Conservation (phyloP, 192 early-diverging fungal genomes). For the Gryganskiella cystojenkinii region DNA sequence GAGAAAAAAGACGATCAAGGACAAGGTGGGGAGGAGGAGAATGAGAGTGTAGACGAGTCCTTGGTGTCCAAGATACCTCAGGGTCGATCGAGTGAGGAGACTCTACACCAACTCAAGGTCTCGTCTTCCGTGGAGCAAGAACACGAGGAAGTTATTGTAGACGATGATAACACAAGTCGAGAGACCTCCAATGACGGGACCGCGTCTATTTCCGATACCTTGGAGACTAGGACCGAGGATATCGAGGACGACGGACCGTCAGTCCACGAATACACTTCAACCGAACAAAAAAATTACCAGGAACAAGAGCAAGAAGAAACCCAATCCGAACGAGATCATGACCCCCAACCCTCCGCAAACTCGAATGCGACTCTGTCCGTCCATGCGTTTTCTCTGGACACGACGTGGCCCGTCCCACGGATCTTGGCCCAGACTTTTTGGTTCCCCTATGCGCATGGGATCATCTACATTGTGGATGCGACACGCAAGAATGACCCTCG, state of each 20-base stretch:
- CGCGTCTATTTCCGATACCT: background rate
- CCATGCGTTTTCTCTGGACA: constrained; percentile 51
- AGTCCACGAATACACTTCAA: too few species aligned
- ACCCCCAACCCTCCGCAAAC: background rate
- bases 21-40: background rate
- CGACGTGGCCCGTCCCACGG: constrained; percentile 45
- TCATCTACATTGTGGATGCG: constrained; percentile 47
- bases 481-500: constrained; percentile 51
- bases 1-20: too few species aligned
- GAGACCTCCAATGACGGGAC: background rate
- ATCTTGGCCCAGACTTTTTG: constrained; percentile 42
- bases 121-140: constrained; percentile 1
- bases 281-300: too few species aligned
- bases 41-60: background rate
- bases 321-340: background rate
- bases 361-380: constrained; percentile 34
- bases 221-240: background rate
- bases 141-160: background rate
- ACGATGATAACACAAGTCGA: background rate
- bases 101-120: constrained; percentile 4
- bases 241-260: background rate
- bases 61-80: background rate
- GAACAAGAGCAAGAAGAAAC: background rate
- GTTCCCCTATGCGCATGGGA: constrained; percentile 47
- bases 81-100: constrained; percentile 13